Evolutionary conservation across 768 basidiomycete genomes (phyloP).

Genomic region (Sporobolomyces pararoseus): DNA sequence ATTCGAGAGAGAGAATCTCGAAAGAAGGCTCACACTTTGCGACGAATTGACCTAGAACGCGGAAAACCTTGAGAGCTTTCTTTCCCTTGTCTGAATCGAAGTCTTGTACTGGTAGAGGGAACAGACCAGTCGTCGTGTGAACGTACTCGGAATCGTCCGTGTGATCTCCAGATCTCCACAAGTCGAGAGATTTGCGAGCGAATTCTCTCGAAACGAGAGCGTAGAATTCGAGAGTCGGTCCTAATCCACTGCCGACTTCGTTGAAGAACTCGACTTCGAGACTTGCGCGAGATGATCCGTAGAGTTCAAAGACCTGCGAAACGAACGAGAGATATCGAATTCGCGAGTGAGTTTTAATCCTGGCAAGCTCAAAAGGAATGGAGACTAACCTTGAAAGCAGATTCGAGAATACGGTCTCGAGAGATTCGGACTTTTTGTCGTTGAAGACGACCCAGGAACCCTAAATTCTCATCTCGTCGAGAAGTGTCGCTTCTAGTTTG

Average conservation of each 20-base stretch:
- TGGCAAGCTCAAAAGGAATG: neutral
- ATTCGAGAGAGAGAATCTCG: neutral
- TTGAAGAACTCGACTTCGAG: conserved; percentile 98
- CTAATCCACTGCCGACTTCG: conserved; percentile 95
- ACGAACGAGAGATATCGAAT: no score
- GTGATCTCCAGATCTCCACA: conserved; percentile 74
- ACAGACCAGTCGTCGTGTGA: conserved; percentile 76
- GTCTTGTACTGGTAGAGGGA: conserved; percentile 64
- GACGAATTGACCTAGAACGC: conserved; percentile 89
- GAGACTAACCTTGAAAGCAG: conserved; percentile 67
- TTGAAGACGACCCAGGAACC: conserved; percentile 84
- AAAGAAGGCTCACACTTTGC: conserved; percentile 58
- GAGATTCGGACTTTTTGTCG: conserved; percentile 96
- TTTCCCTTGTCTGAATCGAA: conserved; percentile 51
- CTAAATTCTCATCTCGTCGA: conserved; percentile 82
- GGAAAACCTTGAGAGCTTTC: conserved; percentile 78
- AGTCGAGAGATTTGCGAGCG: conserved; percentile 75
- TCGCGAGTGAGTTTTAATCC: neutral
- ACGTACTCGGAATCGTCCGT: conserved; percentile 57
- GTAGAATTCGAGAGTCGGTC: conserved; percentile 97
- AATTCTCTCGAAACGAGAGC: conserved; percentile 95
- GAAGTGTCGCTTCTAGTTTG: conserved; percentile 66
- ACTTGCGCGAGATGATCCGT: conserved; percentile 87
- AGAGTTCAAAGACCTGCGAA: conserved; percentile 71
- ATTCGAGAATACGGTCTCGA: conserved; percentile 87